phyloP scores from a whole-genome alignment of 2,329 filamentous ascomycete species.

The Blastomyces emzantsi region DNA sequence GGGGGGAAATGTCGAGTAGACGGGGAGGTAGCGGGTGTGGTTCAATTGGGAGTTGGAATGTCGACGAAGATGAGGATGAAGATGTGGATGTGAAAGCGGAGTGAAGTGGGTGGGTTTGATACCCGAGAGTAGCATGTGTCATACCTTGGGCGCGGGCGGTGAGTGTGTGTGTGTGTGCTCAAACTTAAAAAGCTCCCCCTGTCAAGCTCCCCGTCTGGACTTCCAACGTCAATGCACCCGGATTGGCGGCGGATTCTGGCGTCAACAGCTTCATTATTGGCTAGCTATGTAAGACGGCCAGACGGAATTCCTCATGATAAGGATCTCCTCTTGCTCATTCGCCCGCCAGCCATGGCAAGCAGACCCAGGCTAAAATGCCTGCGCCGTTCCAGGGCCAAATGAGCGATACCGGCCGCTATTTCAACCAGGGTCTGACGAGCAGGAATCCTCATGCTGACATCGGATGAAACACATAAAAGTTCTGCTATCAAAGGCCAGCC shows the following conservation, averaged over 20 bases:
- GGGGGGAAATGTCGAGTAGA: neutral
- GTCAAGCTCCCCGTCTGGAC: neutral
- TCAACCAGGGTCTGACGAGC: neutral
- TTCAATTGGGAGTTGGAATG: neutral
- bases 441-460: neutral
- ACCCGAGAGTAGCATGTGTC: slow-evolving; percentile 3
- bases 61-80: neutral
- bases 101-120: neutral
- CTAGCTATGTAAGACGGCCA: neutral
- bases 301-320: neutral
- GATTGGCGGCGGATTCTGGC: neutral
- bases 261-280: neutral
- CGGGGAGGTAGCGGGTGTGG: neutral
- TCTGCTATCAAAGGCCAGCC: too few relatives aligned
- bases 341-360: neutral
- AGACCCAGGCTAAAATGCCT: neutral
- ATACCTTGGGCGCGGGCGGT: neutral
- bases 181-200: slow-evolving; percentile 1
- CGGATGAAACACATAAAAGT: too few relatives aligned
- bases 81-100: neutral
- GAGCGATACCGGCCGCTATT: neutral
- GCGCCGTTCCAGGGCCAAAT: neutral
- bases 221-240: neutral
- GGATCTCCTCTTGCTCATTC: neutral
- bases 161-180: neutral